phyloP scores from a whole-genome alignment of 345 rosid species.

The Cardamine resedifolia region DNA sequence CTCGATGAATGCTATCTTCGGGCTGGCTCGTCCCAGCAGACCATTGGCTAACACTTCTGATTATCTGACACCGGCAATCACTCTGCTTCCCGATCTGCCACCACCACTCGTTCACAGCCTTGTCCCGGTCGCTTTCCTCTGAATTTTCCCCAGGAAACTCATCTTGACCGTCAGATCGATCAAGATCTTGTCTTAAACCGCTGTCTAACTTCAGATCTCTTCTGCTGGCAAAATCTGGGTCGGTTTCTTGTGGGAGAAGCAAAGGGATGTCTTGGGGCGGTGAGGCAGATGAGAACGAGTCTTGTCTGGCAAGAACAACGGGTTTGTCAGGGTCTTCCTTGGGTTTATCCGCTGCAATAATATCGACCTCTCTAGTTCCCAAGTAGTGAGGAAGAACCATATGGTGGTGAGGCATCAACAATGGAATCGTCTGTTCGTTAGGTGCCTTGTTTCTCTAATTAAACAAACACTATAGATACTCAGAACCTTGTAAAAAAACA shows the following conservation, averaged over 20 bases:
- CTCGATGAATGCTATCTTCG: conserved; percentile 89
- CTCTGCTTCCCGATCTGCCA: conserved; percentile 56
- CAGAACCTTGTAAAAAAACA: neutral
- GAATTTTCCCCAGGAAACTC: conserved; percentile 32
- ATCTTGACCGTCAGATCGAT: conserved; percentile 35
- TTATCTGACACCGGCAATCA: conserved; percentile 78
- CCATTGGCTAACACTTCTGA: conserved; percentile 94
- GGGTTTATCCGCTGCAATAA: conserved; percentile 33
- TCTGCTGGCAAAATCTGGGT: conserved; percentile 29
- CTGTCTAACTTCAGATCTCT: conserved; percentile 18
- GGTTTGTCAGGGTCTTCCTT: conserved; percentile 39
- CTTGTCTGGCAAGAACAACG: conserved; percentile 41
- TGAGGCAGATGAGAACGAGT: conserved; percentile 54
- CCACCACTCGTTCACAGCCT: conserved; percentile 32
- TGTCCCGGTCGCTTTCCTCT: conserved; percentile 40
- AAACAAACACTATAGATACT: conserved; percentile 9
- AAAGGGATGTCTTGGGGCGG: conserved; percentile 72
- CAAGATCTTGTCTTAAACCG: conserved; percentile 25
- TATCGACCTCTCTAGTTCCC: conserved; percentile 67
- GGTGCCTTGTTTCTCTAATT: conserved; percentile 86
- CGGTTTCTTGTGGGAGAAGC: conserved; percentile 84
- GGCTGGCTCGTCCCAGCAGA: conserved; percentile 83
- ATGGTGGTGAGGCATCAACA: conserved; percentile 90
- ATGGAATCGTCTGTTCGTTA: conserved; percentile 75
- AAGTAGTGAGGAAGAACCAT: conserved; percentile 97